Evolutionary conservation across 2,329 filamentous ascomycete genomes (phyloP).

Genomic region (Furcasterigmium furcatum): DNA sequence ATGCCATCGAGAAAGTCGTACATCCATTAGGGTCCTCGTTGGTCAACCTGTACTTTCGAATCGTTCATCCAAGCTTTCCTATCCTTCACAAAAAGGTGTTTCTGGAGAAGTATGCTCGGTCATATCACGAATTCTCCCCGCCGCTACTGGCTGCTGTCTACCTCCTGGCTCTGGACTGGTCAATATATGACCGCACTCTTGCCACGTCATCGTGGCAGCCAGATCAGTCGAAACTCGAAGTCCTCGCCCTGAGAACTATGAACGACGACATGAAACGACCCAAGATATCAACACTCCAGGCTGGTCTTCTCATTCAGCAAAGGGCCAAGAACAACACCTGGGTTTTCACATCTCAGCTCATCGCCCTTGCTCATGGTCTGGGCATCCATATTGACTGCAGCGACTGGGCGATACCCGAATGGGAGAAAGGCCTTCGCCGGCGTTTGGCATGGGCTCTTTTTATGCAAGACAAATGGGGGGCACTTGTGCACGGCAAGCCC

Average conservation of each 20-base stretch:
- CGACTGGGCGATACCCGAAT: slow-evolving; percentile 58
- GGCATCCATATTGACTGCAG: slow-evolving; percentile 60
- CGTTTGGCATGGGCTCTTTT: slow-evolving; percentile 62
- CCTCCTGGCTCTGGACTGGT: slow-evolving; percentile 60
- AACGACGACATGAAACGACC: slow-evolving; percentile 45
- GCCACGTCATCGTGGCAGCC: slow-evolving; percentile 25
- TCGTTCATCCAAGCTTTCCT: slow-evolving; percentile 56
- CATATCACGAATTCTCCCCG: slow-evolving; percentile 56
- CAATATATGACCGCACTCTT: slow-evolving; percentile 53
- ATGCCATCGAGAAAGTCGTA: slow-evolving; percentile 59
- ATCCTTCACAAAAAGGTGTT: slow-evolving; percentile 60
- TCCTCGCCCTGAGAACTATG: slow-evolving; percentile 39
- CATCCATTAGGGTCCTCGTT: slow-evolving; percentile 60
- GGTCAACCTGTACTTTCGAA: slow-evolving; percentile 65
- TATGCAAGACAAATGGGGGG: slow-evolving; percentile 63
- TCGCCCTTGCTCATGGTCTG: slow-evolving; percentile 55
- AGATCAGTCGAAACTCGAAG: slow-evolving; percentile 27
- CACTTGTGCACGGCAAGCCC: slow-evolving; percentile 54
- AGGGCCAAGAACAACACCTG: slow-evolving; percentile 42
- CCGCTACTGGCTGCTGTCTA: slow-evolving; percentile 59
- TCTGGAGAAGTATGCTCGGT: slow-evolving; percentile 56
- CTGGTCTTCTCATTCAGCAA: slow-evolving; percentile 51
- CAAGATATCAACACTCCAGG: slow-evolving; percentile 54
- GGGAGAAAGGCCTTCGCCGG: slow-evolving; percentile 60
- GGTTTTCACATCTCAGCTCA: slow-evolving; percentile 48